phyloP scores from a whole-genome alignment of 306 rosid species.

The Cicer cuneatum region DNA sequence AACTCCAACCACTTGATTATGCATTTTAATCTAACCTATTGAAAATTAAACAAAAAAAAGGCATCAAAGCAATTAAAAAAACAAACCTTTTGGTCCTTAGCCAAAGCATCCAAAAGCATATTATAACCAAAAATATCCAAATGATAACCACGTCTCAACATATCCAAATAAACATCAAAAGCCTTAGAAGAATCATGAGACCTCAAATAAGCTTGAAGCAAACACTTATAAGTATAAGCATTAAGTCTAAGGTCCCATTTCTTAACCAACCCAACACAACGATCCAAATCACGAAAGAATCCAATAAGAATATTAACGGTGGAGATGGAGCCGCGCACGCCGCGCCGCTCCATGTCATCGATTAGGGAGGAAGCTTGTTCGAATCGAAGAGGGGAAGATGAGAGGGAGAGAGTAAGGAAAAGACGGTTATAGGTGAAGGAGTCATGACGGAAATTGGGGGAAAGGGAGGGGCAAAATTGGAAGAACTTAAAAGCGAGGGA shows the following conservation, averaged over 20 bases:
- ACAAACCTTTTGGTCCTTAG: slow-evolving; percentile 72
- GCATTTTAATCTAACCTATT: neutral
- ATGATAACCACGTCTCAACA: slow-evolving; percentile 61
- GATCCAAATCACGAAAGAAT: slow-evolving; percentile 63
- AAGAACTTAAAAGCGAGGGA: slow-evolving; percentile 75
- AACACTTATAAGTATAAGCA: slow-evolving; percentile 81
- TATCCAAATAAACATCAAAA: slow-evolving; percentile 60
- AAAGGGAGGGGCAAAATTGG: slow-evolving; percentile 73
- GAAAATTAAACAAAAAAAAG: neutral
- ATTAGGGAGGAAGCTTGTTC: slow-evolving; percentile 62
- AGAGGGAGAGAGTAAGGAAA: slow-evolving; percentile 81
- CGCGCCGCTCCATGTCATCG: slow-evolving; percentile 59
- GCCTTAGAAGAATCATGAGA: slow-evolving; percentile 60
- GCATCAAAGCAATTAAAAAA: neutral
- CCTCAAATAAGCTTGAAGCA: slow-evolving; percentile 86
- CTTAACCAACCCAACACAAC: slow-evolving; percentile 61
- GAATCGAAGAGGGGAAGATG: slow-evolving; percentile 59
- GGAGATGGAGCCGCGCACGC: slow-evolving; percentile 72
- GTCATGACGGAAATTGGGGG: slow-evolving; percentile 71
- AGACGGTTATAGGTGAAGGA: slow-evolving; percentile 79
- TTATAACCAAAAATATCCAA: slow-evolving; percentile 78
- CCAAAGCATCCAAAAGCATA: slow-evolving; percentile 85
- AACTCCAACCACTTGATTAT: too few relatives aligned
- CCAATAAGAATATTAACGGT: slow-evolving; percentile 79
- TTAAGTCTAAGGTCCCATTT: slow-evolving; percentile 79